Percentiles rank a stretch among this genome's conserved stretches.
phyloP scores from a whole-genome alignment of 768 basidiomycete genomes.

The Gautieria morchelliformis region DNA sequence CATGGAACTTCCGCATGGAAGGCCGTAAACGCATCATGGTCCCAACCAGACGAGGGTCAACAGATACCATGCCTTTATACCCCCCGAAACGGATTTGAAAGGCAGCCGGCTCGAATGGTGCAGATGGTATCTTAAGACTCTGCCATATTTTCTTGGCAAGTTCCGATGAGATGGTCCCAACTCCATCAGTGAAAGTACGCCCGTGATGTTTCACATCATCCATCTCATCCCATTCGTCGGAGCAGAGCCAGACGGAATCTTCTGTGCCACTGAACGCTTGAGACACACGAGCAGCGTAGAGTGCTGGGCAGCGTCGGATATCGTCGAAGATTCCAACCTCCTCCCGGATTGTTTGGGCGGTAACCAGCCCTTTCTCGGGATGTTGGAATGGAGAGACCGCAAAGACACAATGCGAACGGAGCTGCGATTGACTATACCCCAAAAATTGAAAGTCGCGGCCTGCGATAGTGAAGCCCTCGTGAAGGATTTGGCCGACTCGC shows the following conservation, averaged over 20 bases:
- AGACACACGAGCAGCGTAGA: constrained; percentile 73
- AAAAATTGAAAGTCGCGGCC: constrained; percentile 71
- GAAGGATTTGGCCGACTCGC: constrained; percentile 49
- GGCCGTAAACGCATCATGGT: constrained; percentile 59
- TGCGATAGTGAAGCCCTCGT: constrained; percentile 58
- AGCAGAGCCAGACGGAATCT: constrained; percentile 48
- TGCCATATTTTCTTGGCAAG: constrained; percentile 54
- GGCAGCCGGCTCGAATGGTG: constrained; percentile 15
- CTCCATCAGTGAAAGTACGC: constrained; percentile 63
- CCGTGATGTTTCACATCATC: constrained; percentile 40
- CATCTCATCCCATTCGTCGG: constrained; percentile 54
- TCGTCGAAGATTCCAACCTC: constrained; percentile 58
- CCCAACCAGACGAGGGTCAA: constrained; percentile 47
- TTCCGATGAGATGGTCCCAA: constrained; percentile 62
- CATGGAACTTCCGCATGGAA: constrained; percentile 72
- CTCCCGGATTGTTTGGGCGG: constrained; percentile 48
- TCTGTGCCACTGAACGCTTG: constrained; percentile 82
- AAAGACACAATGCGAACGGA: constrained; percentile 79
- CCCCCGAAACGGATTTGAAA: constrained; percentile 80
- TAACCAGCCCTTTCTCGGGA: constrained; percentile 33
- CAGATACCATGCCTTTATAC: constrained; percentile 70
- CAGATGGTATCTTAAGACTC: constrained; percentile 19
- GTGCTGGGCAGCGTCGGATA: constrained; percentile 53
- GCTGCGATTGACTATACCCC: constrained; percentile 70
- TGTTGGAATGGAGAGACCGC: constrained; percentile 58